phyloP scores from a whole-genome alignment of 768 basidiomycete species.

The Lactarius trivialis region DNA sequence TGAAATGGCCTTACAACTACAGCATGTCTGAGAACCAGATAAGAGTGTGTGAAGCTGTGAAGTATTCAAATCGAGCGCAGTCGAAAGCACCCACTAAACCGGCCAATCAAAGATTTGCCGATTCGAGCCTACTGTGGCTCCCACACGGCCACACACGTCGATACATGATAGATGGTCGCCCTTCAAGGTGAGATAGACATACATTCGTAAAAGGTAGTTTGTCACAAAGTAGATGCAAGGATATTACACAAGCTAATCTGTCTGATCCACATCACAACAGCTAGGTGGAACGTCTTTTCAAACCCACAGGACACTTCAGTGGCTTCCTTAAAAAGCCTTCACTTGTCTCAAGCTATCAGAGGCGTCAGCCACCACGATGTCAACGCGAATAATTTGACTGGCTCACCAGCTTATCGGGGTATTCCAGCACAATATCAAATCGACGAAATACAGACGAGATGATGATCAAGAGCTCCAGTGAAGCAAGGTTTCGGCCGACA shows the following conservation, averaged over 20 bases:
- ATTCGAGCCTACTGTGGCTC: neutral
- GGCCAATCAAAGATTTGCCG: neutral
- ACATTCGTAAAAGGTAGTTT: neutral
- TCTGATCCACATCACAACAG: neutral
- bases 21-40: neutral
- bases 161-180: no score
- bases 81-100: neutral
- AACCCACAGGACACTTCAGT: conserved; percentile 60
- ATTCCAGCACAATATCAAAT: conserved; percentile 65
- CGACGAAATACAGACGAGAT: conserved; percentile 72
- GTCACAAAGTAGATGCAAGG: neutral
- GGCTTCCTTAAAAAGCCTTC: conserved; percentile 92
- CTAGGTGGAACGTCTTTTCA: conserved; percentile 50
- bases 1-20: neutral
- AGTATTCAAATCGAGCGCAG: neutral
- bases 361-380: neutral
- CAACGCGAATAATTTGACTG: neutral
- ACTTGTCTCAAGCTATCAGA: conserved; percentile 52
- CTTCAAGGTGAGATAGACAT: neutral
- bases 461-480: conserved; percentile 74
- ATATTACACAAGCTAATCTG: neutral
- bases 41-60: neutral
- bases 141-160: neutral
- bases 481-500: conserved; percentile 78
- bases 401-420: conserved; percentile 50